Evolutionary conservation across 2,329 filamentous ascomycete species (phyloP).

Genomic region (Diaporthe vaccinii): DNA sequence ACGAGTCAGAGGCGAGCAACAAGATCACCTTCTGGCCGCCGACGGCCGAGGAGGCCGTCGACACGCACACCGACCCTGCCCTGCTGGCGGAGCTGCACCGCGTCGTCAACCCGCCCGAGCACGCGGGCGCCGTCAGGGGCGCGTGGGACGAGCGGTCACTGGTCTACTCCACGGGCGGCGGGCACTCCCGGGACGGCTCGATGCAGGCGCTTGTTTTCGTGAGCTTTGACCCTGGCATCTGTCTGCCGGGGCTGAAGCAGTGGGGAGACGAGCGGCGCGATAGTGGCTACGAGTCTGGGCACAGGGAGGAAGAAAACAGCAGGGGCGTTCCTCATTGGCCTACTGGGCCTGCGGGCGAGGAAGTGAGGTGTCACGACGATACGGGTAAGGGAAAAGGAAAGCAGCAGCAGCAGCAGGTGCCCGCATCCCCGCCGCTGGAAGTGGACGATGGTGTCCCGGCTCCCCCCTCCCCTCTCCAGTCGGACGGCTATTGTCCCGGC

Average conservation of each 20-base stretch:
- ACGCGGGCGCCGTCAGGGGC: constrained; percentile 55
- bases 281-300: background rate
- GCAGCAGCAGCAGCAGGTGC: background rate
- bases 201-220: constrained; percentile 56
- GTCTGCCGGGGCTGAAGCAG: constrained; percentile 46
- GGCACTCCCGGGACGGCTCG: constrained; percentile 40
- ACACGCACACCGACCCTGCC: constrained; percentile 43
- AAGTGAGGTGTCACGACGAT: background rate
- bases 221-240: constrained; percentile 57
- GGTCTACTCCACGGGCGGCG: constrained; percentile 57
- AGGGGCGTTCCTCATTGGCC: background rate
- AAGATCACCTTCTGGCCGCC: constrained; percentile 53
- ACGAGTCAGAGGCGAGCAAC: constrained; percentile 42
- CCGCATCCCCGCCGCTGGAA: constrained; percentile 5
- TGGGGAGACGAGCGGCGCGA: constrained; percentile 43
- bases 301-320: background rate
- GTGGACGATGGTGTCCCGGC: background rate
- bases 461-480: background rate
- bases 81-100: constrained; percentile 52
- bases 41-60: constrained; percentile 49
- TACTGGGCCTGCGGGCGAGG: background rate
- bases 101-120: constrained; percentile 55
- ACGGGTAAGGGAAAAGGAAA: constrained; percentile 22
- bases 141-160: constrained; percentile 61
- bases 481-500: constrained; percentile 4